Conservation (phyloP, 805 yeast species). For the Zygotorulaspora danielsina region DNA sequence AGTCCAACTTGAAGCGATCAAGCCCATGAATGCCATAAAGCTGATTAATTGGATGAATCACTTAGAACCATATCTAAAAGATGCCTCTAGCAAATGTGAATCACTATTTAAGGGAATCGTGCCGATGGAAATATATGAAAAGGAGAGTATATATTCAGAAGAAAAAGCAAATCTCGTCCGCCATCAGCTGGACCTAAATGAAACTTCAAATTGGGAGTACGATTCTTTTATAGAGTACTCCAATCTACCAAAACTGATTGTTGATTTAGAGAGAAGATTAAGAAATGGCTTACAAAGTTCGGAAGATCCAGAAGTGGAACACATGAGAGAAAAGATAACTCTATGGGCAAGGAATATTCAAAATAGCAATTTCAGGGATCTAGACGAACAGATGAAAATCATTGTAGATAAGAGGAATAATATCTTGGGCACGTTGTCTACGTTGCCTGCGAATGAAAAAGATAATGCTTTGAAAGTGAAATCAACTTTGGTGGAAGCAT, state of each 20-base stretch:
- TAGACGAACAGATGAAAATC: slow-evolving; percentile 36
- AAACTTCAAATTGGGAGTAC: slow-evolving; percentile 74
- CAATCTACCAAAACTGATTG: slow-evolving; percentile 64
- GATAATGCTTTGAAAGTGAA: slow-evolving; percentile 56
- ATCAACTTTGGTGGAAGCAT: slow-evolving; percentile 57
- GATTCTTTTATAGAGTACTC: slow-evolving; percentile 75
- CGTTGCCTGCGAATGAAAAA: slow-evolving; percentile 42
- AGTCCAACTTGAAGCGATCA: slow-evolving; percentile 31
- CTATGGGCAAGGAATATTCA: slow-evolving; percentile 30
- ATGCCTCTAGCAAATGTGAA: slow-evolving; percentile 35
- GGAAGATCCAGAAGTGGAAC: slow-evolving; percentile 22
- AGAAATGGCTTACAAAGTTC: slow-evolving; percentile 30
- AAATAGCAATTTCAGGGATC: slow-evolving; percentile 29
- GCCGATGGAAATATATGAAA: slow-evolving; percentile 83
- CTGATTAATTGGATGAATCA: slow-evolving; percentile 66
- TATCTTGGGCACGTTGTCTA: slow-evolving; percentile 34
- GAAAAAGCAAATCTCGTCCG: slow-evolving; percentile 76
- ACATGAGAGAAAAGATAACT: slow-evolving; percentile 31
- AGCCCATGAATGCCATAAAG: slow-evolving; percentile 59
- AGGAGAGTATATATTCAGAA: slow-evolving; percentile 82
- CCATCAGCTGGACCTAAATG: slow-evolving; percentile 66
- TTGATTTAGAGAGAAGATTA: slow-evolving; percentile 43
- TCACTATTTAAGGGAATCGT: slow-evolving; percentile 74
- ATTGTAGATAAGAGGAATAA: slow-evolving; percentile 34
- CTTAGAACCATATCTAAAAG: slow-evolving; percentile 39